Percentiles rank a stretch among this genome's conserved stretches.
These are phyloP conservation scores for Oxytropis ochrocephala DNA, from an alignment of 306 rosid species.

Conservation along the genomic window DNA sequence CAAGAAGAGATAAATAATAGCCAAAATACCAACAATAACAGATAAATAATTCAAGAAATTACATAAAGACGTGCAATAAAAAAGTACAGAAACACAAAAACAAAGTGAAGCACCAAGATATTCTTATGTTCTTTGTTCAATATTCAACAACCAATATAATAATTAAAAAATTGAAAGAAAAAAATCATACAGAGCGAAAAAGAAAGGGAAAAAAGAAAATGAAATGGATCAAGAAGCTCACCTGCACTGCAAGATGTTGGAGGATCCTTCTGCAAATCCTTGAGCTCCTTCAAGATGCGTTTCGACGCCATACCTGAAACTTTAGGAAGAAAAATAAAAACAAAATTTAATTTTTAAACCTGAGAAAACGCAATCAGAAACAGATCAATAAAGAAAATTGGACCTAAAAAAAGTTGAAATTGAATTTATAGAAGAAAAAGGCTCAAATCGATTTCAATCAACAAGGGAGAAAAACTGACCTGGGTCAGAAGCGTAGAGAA, in stretches of 20 bases:
- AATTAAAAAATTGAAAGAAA: background rate
- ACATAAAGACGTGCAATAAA: background rate
- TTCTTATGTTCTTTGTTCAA: background rate
- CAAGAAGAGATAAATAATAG: background rate
- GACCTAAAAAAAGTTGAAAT: background rate
- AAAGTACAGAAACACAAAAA: background rate
- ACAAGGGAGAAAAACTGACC: background rate
- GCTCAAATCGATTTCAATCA: background rate
- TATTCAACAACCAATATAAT: background rate
- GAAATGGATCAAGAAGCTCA: constrained; percentile 4
- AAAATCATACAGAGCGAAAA: background rate
- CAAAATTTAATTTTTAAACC: no score
- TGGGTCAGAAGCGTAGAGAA: background rate
- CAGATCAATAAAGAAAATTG: background rate
- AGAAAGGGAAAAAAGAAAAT: background rate
- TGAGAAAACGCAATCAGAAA: constrained; percentile 3
- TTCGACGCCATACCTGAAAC: constrained; percentile 59
- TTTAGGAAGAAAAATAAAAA: background rate
- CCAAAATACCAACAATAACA: background rate
- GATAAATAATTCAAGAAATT: background rate
- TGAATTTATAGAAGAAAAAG: background rate
- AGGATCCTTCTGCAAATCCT: constrained; percentile 91
- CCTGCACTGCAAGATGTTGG: constrained; percentile 90
- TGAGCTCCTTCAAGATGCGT: constrained; percentile 84
- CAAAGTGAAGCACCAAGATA: background rate